Evolutionary conservation across 805 yeast genomes (phyloP).

Genomic region (Candida khao-thaluensis): DNA sequence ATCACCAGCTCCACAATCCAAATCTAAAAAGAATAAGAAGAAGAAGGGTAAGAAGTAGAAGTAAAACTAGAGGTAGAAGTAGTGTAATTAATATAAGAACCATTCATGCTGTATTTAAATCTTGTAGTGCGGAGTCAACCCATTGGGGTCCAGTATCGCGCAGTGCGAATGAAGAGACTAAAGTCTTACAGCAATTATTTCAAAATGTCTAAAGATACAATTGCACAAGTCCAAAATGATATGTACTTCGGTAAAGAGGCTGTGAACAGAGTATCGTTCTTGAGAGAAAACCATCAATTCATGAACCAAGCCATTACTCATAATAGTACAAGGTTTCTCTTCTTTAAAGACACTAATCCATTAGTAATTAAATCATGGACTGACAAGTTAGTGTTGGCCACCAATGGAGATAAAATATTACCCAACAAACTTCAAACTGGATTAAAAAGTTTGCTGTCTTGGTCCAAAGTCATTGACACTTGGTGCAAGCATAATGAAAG

Average conservation of each 20-base stretch:
- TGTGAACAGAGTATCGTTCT: slow-evolving; percentile 62
- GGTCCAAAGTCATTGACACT: slow-evolving; percentile 16
- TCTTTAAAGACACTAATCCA: slow-evolving; percentile 34
- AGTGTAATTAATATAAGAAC: no score
- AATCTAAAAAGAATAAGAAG: slow-evolving; percentile 21
- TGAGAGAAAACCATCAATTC: slow-evolving; percentile 55
- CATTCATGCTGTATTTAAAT: no score
- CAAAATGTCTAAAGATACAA: slow-evolving; percentile 19
- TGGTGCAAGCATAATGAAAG: slow-evolving; percentile 34
- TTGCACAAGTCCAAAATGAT: slow-evolving; percentile 20
- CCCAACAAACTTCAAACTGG: slow-evolving; percentile 17
- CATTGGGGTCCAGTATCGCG: no score
- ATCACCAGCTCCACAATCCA: slow-evolving; percentile 9
- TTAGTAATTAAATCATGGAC: slow-evolving; percentile 29
- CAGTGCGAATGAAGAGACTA: slow-evolving; percentile 10
- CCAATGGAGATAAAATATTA: slow-evolving; percentile 33
- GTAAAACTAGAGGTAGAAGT: background rate
- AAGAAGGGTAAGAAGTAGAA: slow-evolving; percentile 26
- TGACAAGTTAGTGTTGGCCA: slow-evolving; percentile 33
- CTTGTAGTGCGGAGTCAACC: no score
- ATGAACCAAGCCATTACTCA: slow-evolving; percentile 46
- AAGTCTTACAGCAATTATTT: slow-evolving; percentile 6
- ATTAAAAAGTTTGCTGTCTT: slow-evolving; percentile 17
- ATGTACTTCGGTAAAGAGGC: slow-evolving; percentile 50
- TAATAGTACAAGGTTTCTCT: slow-evolving; percentile 50